Evolutionary conservation across 768 basidiomycete genomes (phyloP).

Genomic region (Tricholoma terreum): DNA sequence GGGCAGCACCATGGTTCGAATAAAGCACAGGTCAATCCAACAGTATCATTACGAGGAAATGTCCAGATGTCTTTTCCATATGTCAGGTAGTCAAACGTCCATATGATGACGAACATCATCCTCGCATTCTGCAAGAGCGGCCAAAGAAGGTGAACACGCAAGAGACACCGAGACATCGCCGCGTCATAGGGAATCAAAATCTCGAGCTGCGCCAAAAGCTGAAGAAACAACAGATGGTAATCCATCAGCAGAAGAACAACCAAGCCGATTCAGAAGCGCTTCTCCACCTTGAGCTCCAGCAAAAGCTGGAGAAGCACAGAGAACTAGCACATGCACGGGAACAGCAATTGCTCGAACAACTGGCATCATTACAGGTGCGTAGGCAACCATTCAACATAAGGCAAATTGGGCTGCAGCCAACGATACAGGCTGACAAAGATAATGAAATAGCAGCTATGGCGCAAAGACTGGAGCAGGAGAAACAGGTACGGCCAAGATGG

Average conservation of each 20-base stretch:
- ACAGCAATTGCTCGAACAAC: not conserved
- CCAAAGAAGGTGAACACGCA: not conserved
- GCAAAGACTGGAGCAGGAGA: not conserved
- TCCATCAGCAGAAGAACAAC: not conserved
- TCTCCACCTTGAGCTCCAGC: not conserved
- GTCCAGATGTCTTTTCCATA: not conserved
- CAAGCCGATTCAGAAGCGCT: not conserved
- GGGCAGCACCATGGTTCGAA: no score
- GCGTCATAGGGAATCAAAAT: not conserved
- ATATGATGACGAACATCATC: not conserved
- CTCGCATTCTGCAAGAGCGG: not conserved
- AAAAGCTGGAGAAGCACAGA: not conserved
- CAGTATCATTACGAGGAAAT: not conserved
- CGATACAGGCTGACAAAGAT: not conserved
- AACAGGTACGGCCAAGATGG: not conserved
- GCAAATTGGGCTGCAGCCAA: not conserved
- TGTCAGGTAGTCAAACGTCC: not conserved
- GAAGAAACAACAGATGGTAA: no score
- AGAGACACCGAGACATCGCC: not conserved
- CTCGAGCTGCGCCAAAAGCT: no score
- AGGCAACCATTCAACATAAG: not conserved
- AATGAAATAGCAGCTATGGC: not conserved
- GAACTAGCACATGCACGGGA: not conserved
- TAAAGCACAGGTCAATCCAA: not conserved
- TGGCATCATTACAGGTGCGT: not conserved